Evolutionary conservation across 176 grass and related monocot species (phyloP).

Genomic region (Oropetium thomaeum): DNA sequence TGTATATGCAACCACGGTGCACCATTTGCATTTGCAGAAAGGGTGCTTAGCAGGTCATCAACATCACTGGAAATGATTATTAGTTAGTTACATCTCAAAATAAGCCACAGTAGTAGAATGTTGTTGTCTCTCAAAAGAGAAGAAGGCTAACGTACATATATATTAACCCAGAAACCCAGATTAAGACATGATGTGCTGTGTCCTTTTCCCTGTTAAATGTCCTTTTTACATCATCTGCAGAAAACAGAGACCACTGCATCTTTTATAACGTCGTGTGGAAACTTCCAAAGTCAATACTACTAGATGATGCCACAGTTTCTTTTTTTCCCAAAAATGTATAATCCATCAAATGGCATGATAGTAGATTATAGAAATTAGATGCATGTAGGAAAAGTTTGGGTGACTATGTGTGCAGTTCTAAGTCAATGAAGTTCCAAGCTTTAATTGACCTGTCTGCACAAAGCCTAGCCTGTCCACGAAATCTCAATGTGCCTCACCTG

Average conservation of each 20-base stretch:
- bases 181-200: neutral
- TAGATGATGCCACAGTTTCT: neutral
- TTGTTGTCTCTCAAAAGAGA: neutral
- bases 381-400: neutral
- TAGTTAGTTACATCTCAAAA: neutral
- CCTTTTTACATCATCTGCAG: slow-evolving; percentile 18
- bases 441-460: too few species aligned
- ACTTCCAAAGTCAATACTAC: neutral
- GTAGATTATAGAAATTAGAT: neutral
- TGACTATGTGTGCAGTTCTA: neutral
- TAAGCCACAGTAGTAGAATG: too few species aligned
- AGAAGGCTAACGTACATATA: neutral
- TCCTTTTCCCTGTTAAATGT: slow-evolving; percentile 7
- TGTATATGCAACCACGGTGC: neutral
- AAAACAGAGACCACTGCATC: neutral
- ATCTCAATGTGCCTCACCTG: slow-evolving; percentile 6
- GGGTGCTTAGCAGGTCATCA: neutral
- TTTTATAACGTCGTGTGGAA: neutral
- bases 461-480: neutral
- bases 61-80: slow-evolving; percentile 8
- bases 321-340: neutral
- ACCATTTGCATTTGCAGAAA: neutral
- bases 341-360: neutral
- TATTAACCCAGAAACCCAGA: too few species aligned
- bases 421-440: neutral